Base-by-base conservation (phyloP, 2,329 filamentous ascomycete genomes). In the Fusarium sp. region DNA sequence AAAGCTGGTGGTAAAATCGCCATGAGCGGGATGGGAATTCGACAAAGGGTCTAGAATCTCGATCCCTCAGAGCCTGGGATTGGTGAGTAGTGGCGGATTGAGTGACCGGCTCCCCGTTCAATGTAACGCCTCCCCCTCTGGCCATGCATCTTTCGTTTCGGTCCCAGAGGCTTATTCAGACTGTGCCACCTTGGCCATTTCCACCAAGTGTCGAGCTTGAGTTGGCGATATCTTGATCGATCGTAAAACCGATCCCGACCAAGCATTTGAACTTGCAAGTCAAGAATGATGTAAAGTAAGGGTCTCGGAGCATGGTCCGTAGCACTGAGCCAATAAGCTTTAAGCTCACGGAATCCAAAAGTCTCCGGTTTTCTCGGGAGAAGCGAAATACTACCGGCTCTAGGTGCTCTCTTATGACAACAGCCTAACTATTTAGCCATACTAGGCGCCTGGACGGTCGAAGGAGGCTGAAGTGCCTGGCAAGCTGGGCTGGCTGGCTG, bases 21-120 rank as follows among this genome's bases (percentile, higher is more conserved):
- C 66, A 73, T 71, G 35, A 62, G 39, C 24, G 66, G 53, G 47
- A 78, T 78, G 76, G 76, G 74, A 78, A 76, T 78, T 76, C 45
- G 50, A 41, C 53, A 48, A 36, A 32, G 58, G 60, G 59, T 51
- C 63, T 70, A 61, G 65, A 77, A 76, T 76, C 76, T 77, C 73
- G 74, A 78, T 78, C 51, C 63, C 62, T 67, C 35, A 42, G 57
- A 63, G 66, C 32, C 32, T 57, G 32, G 50, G 48, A 69, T 66
- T 67, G 70, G 68, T 17, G 62, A 65, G 24, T 50, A 41, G 42
- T 45, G 22, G 28, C 45, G 66, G 69, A 42, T 55, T 41, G 35
- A 54, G 57, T 48, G 62, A 28, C 61, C 72, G 60, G 36, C 62
- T 62, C 74, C 68, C 70, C 75, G 60, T 56, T 17, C 24, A 53